Evolutionary conservation across 805 yeast genomes (phyloP).

Genomic region (Metschnikowia lachancei): DNA sequence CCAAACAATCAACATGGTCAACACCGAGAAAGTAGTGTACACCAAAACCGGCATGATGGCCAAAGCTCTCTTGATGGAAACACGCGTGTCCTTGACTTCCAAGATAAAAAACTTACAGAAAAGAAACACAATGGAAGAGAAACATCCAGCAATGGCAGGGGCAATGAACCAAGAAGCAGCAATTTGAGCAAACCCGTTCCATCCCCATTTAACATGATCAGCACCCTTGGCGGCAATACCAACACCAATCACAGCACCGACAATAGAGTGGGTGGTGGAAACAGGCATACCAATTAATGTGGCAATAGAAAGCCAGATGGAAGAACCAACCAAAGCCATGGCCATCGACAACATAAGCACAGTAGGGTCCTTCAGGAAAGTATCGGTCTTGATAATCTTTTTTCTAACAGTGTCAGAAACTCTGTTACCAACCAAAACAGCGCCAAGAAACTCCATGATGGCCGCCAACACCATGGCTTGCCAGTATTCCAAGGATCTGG

Average conservation of each 20-base stretch:
- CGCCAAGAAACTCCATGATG: slow-evolving; percentile 71
- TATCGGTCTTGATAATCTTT: slow-evolving; percentile 54
- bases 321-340: slow-evolving; percentile 71
- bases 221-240: slow-evolving; percentile 73
- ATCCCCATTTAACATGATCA: slow-evolving; percentile 64
- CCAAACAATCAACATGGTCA: slow-evolving; percentile 78
- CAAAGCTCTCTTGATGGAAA: slow-evolving; percentile 53
- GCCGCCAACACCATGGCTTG: slow-evolving; percentile 76
- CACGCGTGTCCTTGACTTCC: slow-evolving; percentile 48
- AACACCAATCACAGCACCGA: slow-evolving; percentile 73
- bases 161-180: slow-evolving; percentile 82
- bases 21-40: slow-evolving; percentile 54
- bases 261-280: slow-evolving; percentile 76
- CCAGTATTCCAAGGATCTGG: slow-evolving; percentile 65
- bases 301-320: slow-evolving; percentile 66
- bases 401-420: slow-evolving; percentile 71
- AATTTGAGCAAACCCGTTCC: slow-evolving; percentile 69
- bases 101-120: slow-evolving; percentile 59
- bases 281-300: slow-evolving; percentile 73
- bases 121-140: slow-evolving; percentile 58
- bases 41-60: slow-evolving; percentile 59
- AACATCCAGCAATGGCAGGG: slow-evolving; percentile 63
- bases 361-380: slow-evolving; percentile 56
- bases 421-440: slow-evolving; percentile 68
- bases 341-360: slow-evolving; percentile 75